A percentile compares a stretch with the other conserved stretches of the same genome.
Evolutionary conservation across 1,139 yeast species (phyloP).

Genomic region (Saccharomyces hybrid): DNA sequence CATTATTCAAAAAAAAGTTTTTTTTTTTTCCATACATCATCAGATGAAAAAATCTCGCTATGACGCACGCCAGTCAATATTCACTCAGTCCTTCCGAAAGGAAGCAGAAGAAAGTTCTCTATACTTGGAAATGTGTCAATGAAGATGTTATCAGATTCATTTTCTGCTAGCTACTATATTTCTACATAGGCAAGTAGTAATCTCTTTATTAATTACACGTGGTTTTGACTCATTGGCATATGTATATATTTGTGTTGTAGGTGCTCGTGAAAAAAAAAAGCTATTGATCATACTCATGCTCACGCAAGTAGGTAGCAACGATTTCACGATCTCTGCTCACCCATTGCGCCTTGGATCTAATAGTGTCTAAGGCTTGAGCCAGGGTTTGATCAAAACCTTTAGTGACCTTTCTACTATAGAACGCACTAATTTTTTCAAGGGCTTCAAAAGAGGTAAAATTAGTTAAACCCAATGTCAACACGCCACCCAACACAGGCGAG

Average conservation of each 20-base stretch:
- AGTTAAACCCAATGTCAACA: constrained; percentile 53
- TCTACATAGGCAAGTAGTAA: background rate
- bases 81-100: background rate
- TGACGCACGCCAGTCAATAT: background rate
- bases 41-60: background rate
- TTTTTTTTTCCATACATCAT: background rate
- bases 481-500: constrained; percentile 65
- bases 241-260: background rate
- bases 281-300: constrained; percentile 34
- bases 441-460: constrained; percentile 60
- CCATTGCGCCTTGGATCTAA: constrained; percentile 59
- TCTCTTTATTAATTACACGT: background rate
- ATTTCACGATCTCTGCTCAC: constrained; percentile 51
- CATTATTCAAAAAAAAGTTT: background rate
- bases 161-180: background rate
- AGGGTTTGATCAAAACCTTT: constrained; percentile 69
- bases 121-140: background rate
- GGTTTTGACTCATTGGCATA: background rate
- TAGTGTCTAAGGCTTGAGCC: constrained; percentile 62
- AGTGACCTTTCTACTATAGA: constrained; percentile 54
- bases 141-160: background rate
- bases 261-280: background rate
- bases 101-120: background rate
- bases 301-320: constrained; percentile 47
- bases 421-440: constrained; percentile 47